Percentiles rank a stretch among this genome's conserved stretches.
These are phyloP conservation scores for Ustilago esculenta DNA, from an alignment of 1,284 basidiomycete species.

Conservation along the genomic window DNA sequence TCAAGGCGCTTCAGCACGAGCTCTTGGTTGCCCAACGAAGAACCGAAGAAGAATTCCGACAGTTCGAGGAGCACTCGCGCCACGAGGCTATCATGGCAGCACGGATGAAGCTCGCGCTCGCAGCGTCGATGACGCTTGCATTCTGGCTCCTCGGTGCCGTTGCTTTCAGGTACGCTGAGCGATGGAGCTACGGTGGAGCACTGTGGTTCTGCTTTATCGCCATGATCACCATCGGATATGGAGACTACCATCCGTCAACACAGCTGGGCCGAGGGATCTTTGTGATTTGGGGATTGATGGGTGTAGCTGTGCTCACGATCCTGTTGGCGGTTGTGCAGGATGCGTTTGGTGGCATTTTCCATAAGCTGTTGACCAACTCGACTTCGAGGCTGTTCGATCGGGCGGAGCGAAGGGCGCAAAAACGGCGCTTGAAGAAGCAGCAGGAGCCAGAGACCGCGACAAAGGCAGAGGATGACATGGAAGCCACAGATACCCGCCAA, in stretches of 20 bases:
- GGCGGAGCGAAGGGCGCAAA: slow-evolving; percentile 20
- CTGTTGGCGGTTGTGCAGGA: slow-evolving; percentile 71
- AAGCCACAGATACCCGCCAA: not conserved
- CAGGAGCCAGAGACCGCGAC: not conserved
- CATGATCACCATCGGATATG: slow-evolving; percentile 63
- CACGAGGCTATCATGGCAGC: slow-evolving; percentile 20
- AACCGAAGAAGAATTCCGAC: slow-evolving; percentile 29
- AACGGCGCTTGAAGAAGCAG: slow-evolving; percentile 8
- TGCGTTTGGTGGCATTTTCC: slow-evolving; percentile 46
- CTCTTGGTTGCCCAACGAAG: slow-evolving; percentile 17
- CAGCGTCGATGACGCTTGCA: slow-evolving; percentile 70
- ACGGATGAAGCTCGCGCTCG: slow-evolving; percentile 20
- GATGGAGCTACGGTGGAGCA: slow-evolving; percentile 71
- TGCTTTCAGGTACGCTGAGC: slow-evolving; percentile 73
- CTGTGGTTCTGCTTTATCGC: slow-evolving; percentile 74
- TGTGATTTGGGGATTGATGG: slow-evolving; percentile 77
- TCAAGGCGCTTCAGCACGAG: slow-evolving; percentile 18
- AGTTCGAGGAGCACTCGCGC: slow-evolving; percentile 25
- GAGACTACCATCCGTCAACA: slow-evolving; percentile 36
- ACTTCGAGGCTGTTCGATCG: slow-evolving; percentile 32
- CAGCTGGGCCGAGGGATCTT: slow-evolving; percentile 78
- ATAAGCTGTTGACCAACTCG: slow-evolving; percentile 21
- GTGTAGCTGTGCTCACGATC: slow-evolving; percentile 52
- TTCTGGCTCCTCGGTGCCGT: slow-evolving; percentile 70
- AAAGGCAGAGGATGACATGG: slow-evolving; percentile 1